Conservation (phyloP, 208 protist species). For the Wallacemonas sp. region DNA sequence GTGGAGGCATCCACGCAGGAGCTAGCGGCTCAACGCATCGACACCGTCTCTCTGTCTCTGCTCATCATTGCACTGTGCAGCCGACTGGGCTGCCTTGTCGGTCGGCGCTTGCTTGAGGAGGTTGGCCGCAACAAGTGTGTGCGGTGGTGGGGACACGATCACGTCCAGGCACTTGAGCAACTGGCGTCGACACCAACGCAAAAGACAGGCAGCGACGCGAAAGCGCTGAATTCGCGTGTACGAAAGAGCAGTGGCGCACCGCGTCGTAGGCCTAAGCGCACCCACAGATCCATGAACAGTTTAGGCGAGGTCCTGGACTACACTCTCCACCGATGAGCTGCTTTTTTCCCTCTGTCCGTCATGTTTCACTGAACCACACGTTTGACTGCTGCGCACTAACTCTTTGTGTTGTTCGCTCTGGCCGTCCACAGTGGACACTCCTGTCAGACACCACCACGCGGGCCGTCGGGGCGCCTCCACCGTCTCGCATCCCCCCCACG, state of each 20-base stretch:
- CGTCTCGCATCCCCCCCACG: no score
- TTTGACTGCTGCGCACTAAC: no score
- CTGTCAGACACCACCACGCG: no score
- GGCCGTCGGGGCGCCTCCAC: no score
- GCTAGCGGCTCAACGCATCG: constrained; percentile 47
- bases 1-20: constrained; percentile 46
- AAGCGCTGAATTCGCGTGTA: no score
- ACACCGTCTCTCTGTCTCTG: constrained; percentile 46
- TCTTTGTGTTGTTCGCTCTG: no score
- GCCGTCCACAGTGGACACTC: no score
- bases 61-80: constrained; percentile 31
- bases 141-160: neutral
- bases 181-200: neutral
- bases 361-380: no score
- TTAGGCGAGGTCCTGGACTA: neutral
- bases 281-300: neutral
- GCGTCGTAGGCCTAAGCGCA: neutral
- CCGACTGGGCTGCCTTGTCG: constrained; percentile 44
- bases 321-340: no score
- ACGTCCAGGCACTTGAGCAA: neutral
- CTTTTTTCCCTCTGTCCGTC: no score
- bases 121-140: neutral
- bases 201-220: neutral
- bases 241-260: no score
- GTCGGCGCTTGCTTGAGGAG: neutral